These are phyloP conservation scores for Pochonia chlamydosporia DNA, from an alignment of 2,329 filamentous ascomycete genomes.

Conservation along the genomic window DNA sequence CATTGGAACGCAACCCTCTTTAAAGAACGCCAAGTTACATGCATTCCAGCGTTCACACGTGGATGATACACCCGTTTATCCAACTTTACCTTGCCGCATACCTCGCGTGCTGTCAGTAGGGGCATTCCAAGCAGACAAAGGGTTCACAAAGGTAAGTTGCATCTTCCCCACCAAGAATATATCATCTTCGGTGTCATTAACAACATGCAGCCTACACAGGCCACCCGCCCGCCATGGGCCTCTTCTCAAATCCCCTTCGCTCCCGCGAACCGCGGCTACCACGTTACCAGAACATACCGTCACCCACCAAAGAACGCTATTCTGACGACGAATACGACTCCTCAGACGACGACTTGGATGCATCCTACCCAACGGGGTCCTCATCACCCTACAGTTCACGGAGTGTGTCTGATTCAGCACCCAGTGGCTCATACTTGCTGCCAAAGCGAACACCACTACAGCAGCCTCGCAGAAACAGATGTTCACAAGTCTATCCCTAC, in stretches of 20 bases:
- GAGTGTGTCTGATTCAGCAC: conserved; percentile 38
- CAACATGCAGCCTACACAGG: neutral
- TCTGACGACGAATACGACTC: conserved; percentile 46
- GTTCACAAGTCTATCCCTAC: conserved; percentile 38
- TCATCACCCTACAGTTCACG: conserved; percentile 50
- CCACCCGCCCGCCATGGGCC: conserved; percentile 38
- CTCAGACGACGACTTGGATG: conserved; percentile 39
- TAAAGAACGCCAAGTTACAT: neutral
- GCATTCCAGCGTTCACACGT: conserved; percentile 4
- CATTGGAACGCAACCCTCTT: neutral
- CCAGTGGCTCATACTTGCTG: conserved; percentile 38
- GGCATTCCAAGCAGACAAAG: neutral
- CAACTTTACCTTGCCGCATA: conserved; percentile 3
- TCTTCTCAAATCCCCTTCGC: conserved; percentile 41
- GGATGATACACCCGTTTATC: neutral
- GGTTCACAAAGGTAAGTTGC: neutral
- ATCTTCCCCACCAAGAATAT: neutral
- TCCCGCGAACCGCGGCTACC: conserved; percentile 43
- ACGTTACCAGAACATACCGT: conserved; percentile 40
- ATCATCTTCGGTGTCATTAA: neutral
- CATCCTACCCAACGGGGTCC: conserved; percentile 26
- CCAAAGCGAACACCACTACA: conserved; percentile 21
- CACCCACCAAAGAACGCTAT: conserved; percentile 42
- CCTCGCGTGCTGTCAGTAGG: neutral
- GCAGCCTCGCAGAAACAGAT: conserved; percentile 14